Base-by-base conservation (phyloP, 2,329 filamentous ascomycete species). In the Trichoderma asperellum region DNA sequence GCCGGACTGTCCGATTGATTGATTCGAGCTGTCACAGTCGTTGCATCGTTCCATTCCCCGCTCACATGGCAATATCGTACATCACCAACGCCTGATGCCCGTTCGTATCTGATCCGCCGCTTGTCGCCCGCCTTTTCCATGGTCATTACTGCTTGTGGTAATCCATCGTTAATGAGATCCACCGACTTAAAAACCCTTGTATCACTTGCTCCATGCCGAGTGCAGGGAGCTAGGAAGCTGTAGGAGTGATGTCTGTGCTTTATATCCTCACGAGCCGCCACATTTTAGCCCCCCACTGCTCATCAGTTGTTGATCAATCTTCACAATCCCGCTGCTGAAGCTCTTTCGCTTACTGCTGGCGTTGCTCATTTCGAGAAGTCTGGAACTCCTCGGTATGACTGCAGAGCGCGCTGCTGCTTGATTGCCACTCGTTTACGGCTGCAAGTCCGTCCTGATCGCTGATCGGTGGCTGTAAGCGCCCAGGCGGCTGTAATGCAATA, bases 61-160 rank as follows among this genome's bases (percentile, higher is more conserved):
- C 74, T 71, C 75, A 74, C 74, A 78, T 77, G 76, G 74, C 75
- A 73, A 75, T 75, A 72, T 74, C 72, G 72, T 74, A 74, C 75
- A 70, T 73, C 72, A 73, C 70, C 66, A 69, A 53, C 60, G 40
- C 24, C 52, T 43, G 61, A 65, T 63, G 55, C 24, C 56, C 58
- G 52, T 59, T 47, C 52, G 53, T 60, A 43, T 65, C 61, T 35
- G 18, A 35, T 32, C 37, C 53, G 53, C 61, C 52, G 61, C 53
- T 35, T 69, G 55, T 32, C 53, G 37, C 32, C 58, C 43, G 12
- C 12, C 52, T 21, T 53, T 53, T 27, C 61, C 55, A 49, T 27
- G 34, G 55, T 24, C 61, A 40, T 27, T 68, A 24, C 47, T 24
- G n/a, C 47, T 49, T 49, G 47, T 11, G 21, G 47, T 11, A 43